A percentile compares a stretch with the other conserved stretches of the same genome.
Evolutionary conservation across 1,139 yeast genomes (phyloP).

Genomic region (Zhuliangozyma blackwelliae): DNA sequence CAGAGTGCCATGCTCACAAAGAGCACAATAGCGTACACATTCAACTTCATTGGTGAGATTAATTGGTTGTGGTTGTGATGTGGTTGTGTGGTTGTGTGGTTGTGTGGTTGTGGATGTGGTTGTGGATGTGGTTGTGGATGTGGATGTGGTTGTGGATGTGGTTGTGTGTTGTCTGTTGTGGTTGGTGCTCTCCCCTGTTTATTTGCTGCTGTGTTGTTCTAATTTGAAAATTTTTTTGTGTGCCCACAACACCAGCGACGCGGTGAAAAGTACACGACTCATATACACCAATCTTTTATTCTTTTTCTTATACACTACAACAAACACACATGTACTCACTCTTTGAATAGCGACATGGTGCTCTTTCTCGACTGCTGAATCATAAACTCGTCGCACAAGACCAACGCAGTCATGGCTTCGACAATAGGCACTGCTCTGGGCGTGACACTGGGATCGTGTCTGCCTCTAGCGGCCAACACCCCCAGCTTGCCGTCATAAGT

Average conservation of each 20-base stretch:
- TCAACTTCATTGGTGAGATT: constrained; percentile 3
- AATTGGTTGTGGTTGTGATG: not conserved
- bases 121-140: too few species aligned
- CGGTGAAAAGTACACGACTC: not conserved
- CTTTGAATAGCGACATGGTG: constrained; percentile 20
- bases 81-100: too few species aligned
- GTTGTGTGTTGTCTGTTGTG: too few species aligned
- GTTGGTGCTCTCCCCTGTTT: too few species aligned
- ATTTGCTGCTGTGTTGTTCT: not conserved
- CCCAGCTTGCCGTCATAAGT: constrained; percentile 86
- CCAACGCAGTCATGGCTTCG: constrained; percentile 96
- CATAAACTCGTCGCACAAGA: constrained; percentile 77
- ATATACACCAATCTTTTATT: not conserved
- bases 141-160: too few species aligned
- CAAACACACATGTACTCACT: too few species aligned
- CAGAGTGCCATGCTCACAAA: constrained; percentile 37
- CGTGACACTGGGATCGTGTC: constrained; percentile 98
- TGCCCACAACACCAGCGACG: not conserved
- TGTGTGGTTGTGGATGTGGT: too few species aligned
- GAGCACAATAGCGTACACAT: constrained; percentile 2
- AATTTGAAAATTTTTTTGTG: not conserved
- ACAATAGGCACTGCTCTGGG: constrained; percentile 99
- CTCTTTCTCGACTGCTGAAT: constrained; percentile 81
- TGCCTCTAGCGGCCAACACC: constrained; percentile 88
- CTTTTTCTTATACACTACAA: not conserved